Conservation (phyloP, 2,329 filamentous ascomycete genomes). For the Thyridium curvatum region DNA sequence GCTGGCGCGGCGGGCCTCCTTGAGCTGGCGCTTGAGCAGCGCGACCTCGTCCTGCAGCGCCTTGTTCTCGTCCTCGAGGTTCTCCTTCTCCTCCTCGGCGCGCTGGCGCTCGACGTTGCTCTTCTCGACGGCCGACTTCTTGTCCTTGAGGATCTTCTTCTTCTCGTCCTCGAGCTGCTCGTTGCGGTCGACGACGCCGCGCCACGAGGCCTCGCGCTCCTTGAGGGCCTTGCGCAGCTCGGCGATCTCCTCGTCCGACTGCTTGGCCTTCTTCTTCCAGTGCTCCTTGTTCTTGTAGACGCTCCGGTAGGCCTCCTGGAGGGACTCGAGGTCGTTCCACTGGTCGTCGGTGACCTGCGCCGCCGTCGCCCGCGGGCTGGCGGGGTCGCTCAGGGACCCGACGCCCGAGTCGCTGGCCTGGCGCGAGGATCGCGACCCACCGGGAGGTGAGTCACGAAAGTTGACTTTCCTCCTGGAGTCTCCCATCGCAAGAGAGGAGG, state of each 20-base stretch:
- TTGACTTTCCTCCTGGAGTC: conserved; percentile 20
- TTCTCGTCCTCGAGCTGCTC: conserved; percentile 19
- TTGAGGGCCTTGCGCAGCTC: conserved; percentile 10
- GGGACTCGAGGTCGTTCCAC: conserved; percentile 15
- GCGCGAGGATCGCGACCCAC: conserved; percentile 18
- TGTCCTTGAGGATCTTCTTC: conserved; percentile 11
- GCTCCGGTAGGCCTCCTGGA: conserved; percentile 17
- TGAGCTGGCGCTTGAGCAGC: conserved; percentile 13
- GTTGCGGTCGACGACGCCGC: conserved; percentile 13
- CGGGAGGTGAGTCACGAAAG: conserved; percentile 20
- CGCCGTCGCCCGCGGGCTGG: conserved; percentile 16
- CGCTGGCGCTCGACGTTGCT: conserved; percentile 2
- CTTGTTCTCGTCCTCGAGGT: conserved; percentile 10
- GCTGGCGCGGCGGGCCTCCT: conserved; percentile 15
- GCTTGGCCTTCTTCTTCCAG: conserved; percentile 14
- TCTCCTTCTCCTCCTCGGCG: conserved; percentile 8
- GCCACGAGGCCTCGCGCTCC: conserved; percentile 14
- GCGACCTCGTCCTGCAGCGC: conserved; percentile 13
- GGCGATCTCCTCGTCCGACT: conserved; percentile 15
- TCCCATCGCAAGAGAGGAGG: no score
- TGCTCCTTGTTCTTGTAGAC: conserved; percentile 13
- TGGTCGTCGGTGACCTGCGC: conserved; percentile 14
- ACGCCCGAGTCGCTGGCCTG: conserved; percentile 23
- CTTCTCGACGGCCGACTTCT: conserved; percentile 13
- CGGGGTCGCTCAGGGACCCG: conserved; percentile 23